A percentile compares a stretch with the other conserved stretches of the same genome.
Conservation (phyloP, 2,329 filamentous ascomycete genomes). For the Corynespora cassiicola region DNA sequence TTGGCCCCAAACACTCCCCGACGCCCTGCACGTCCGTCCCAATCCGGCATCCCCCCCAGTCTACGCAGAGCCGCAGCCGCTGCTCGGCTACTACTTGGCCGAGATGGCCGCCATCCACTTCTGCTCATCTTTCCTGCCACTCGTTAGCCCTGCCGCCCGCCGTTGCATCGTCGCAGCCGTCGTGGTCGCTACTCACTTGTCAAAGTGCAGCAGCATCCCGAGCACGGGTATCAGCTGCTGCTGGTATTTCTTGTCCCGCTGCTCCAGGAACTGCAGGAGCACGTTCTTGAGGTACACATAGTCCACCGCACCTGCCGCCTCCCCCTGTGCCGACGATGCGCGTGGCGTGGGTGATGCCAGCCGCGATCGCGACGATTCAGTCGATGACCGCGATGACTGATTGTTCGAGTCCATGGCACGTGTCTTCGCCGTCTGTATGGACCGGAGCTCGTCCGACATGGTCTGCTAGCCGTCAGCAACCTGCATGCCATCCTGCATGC, state of each 20-base stretch:
- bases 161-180: no score
- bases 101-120: slow-evolving; percentile 83
- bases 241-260: slow-evolving; percentile 78
- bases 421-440: slow-evolving; percentile 49
- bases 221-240: slow-evolving; percentile 79
- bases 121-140: slow-evolving; percentile 73
- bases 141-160: slow-evolving; percentile 22
- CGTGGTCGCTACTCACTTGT: slow-evolving; percentile 74
- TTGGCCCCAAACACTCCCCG: no score
- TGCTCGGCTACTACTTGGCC: slow-evolving; percentile 43
- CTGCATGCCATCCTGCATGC: neutral
- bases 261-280: slow-evolving; percentile 79
- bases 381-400: slow-evolving; percentile 64
- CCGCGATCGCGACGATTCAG: slow-evolving; percentile 59
- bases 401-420: slow-evolving; percentile 50
- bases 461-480: slow-evolving; percentile 40
- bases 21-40: neutral
- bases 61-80: slow-evolving; percentile 16
- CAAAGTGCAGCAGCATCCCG: slow-evolving; percentile 77
- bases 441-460: slow-evolving; percentile 65
- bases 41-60: slow-evolving; percentile 1
- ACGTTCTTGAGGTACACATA: slow-evolving; percentile 81
- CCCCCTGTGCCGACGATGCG: slow-evolving; percentile 31
- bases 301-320: slow-evolving; percentile 51
- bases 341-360: slow-evolving; percentile 56